Base-by-base conservation (phyloP, 441 rosid genomes). In the Breynia disticha region DNA sequence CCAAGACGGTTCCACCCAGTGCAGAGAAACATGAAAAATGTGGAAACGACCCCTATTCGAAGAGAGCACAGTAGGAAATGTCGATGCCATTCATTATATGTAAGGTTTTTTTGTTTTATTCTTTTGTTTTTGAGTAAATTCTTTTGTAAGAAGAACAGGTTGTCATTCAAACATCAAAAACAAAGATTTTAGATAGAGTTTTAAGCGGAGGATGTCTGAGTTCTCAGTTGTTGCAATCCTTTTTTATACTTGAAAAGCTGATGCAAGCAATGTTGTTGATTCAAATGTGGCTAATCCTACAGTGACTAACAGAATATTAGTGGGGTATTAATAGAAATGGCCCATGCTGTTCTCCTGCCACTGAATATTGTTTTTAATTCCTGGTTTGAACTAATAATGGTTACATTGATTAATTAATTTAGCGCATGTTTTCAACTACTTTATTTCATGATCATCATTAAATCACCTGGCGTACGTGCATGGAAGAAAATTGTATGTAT, bases 91-190 rank as follows among this genome's bases (percentile, higher is more conserved):
- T 67, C 64, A 50, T 61, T 53, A 53, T 59, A 45, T 65, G 61
- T 48, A 48, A 59, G 61, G 47, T 41, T 62, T 53, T 46, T 46
- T 52, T 54, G 22, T 53, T 35, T 24, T 7, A 69, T 73, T 74
- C 80, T 77, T 79, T 65, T 48, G 74, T 68, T 66, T 64, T 51
- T 63, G 24, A 60, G 59, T 57, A 62, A 49, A 82, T 82, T 80
- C 84, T 79, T 85, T 77, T 77, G 84, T 72, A 76, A 72, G 78
- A 74, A 82, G 48, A 57, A 39, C 45, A 78, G 66, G 52, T 56
- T 62, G 38, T 67, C 7, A 54, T 68, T 50, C 46, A 57, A 68
- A 63, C 59, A 44, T 60, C 57, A 56, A 67, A 56, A 67, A 65
- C 72, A 52, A 43, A 51, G 62, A 55, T 55, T 61, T 56, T 59